Evolutionary conservation across 1,284 basidiomycete species (phyloP).

Genomic region (Sporisorium reilianum): DNA sequence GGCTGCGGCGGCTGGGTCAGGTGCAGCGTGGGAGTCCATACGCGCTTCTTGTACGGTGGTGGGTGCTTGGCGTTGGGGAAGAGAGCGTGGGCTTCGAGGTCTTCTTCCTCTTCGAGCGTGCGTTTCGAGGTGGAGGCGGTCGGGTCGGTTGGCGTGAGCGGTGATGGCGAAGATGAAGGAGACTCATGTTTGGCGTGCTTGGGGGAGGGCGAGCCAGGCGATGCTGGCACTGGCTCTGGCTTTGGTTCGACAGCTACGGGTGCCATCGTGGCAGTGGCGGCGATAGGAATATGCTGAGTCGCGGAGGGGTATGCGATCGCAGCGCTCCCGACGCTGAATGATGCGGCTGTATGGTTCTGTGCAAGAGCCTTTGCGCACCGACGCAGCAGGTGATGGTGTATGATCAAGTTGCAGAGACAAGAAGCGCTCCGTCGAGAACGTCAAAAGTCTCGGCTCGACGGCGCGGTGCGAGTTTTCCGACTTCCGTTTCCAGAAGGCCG

Average conservation of each 20-base stretch:
- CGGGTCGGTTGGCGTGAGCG: constrained; percentile 17
- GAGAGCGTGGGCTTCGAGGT: constrained; percentile 8
- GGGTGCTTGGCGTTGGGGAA: constrained; percentile 12
- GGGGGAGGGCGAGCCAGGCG: constrained; percentile 16
- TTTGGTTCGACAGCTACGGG: constrained; percentile 18
- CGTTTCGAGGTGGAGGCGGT: constrained; percentile 33
- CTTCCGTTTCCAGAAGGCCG: background rate
- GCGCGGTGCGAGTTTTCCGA: constrained; percentile 6
- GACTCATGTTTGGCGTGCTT: constrained; percentile 11
- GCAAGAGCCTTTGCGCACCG: too few species aligned
- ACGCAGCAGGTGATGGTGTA: background rate
- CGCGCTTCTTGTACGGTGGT: constrained; percentile 35
- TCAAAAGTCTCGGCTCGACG: constrained; percentile 14
- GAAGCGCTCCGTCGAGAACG: constrained; percentile 3
- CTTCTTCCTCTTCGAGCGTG: constrained; percentile 37
- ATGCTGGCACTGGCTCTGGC: constrained; percentile 5
- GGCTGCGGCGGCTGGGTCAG: constrained; percentile 76
- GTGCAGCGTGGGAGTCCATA: constrained; percentile 63
- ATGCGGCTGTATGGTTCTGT: background rate
- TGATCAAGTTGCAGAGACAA: background rate
- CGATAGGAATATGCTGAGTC: background rate
- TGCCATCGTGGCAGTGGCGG: constrained; percentile 14
- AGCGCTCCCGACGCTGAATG: background rate
- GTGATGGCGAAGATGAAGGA: constrained; percentile 6
- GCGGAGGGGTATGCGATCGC: too few species aligned